A percentile compares a stretch with the other conserved stretches of the same genome.
phyloP scores from a whole-genome alignment of 441 rosid genomes.

The Arabidopsis hybrid region DNA sequence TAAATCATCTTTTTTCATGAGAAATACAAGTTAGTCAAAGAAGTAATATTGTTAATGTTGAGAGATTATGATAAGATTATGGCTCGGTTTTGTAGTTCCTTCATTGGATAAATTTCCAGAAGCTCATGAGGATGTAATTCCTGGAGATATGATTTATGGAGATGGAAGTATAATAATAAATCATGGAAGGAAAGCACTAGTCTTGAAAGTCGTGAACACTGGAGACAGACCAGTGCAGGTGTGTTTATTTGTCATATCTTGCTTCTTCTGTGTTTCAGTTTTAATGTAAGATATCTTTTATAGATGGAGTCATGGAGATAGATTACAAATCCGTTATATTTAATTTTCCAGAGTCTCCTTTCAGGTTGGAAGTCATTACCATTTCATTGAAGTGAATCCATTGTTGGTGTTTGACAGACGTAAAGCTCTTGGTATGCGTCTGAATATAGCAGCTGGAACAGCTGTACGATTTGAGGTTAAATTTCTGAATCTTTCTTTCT shows the following conservation, averaged over 20 bases:
- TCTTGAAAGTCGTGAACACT: conserved; percentile 67
- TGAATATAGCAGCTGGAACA: conserved; percentile 92
- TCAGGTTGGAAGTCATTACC: conserved; percentile 99
- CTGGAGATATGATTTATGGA: conserved; percentile 64
- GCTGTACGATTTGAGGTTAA: conserved; percentile 93
- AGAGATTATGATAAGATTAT: conserved; percentile 36
- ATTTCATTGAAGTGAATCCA: conserved; percentile 88
- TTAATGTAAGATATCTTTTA: background rate
- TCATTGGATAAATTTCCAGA: conserved; percentile 64
- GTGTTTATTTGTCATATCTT: background rate
- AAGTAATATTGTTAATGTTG: background rate
- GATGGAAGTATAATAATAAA: conserved; percentile 63
- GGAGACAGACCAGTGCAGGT: conserved; percentile 99
- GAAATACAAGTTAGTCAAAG: background rate
- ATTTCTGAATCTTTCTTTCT: conserved; percentile 33
- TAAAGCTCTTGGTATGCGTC: conserved; percentile 90
- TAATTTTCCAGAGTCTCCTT: conserved; percentile 22
- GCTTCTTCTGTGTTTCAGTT: background rate
- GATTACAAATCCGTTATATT: background rate
- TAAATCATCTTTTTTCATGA: background rate
- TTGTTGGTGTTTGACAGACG: conserved; percentile 74
- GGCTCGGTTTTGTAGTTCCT: conserved; percentile 65
- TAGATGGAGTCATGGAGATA: background rate
- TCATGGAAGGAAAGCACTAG: conserved; percentile 71
- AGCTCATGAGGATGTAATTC: conserved; percentile 50